Conservation (phyloP, 208 protist species). For the Herpetomonas muscarum region DNA sequence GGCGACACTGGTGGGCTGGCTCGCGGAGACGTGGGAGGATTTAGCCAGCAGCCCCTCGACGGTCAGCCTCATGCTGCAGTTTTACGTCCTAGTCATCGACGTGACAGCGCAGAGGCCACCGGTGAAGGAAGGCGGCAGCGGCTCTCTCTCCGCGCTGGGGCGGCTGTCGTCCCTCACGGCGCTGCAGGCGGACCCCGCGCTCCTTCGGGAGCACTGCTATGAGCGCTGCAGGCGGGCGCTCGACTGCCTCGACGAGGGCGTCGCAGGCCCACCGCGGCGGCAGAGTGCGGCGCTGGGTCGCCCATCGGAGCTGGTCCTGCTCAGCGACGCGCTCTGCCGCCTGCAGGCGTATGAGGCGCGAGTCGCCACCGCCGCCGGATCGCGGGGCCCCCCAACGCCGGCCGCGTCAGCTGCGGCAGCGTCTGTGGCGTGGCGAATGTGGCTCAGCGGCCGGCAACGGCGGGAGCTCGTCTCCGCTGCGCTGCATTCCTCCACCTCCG, state of each 20-base stretch:
- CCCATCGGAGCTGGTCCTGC: slow-evolving; percentile 4
- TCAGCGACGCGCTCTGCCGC: slow-evolving; percentile 1
- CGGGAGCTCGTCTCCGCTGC: slow-evolving; percentile 1
- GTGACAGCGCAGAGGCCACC: slow-evolving; percentile 6
- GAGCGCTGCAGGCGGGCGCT: slow-evolving; percentile 12
- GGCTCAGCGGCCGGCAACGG: not conserved
- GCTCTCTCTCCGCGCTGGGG: not conserved
- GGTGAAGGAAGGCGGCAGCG: slow-evolving; percentile 2
- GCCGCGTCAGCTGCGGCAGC: slow-evolving; percentile 3
- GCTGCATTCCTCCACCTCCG: not conserved
- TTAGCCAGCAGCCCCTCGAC: slow-evolving; percentile 33
- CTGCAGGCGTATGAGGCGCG: not conserved
- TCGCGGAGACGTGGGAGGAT: slow-evolving; percentile 34
- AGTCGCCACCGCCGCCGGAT: not conserved
- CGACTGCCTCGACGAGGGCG: not conserved
- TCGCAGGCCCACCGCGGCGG: not conserved
- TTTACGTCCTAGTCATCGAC: slow-evolving; percentile 32
- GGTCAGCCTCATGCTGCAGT: slow-evolving; percentile 39
- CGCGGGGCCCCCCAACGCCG: not conserved
- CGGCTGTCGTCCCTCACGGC: slow-evolving; percentile 17
- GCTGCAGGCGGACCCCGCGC: slow-evolving; percentile 23
- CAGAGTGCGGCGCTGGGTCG: not conserved
- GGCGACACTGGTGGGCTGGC: slow-evolving; percentile 33
- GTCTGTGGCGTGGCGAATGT: not conserved
- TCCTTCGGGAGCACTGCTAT: slow-evolving; percentile 23